These are phyloP conservation scores for Trifolium repens DNA, from an alignment of 306 rosid species.

Conservation along the genomic window DNA sequence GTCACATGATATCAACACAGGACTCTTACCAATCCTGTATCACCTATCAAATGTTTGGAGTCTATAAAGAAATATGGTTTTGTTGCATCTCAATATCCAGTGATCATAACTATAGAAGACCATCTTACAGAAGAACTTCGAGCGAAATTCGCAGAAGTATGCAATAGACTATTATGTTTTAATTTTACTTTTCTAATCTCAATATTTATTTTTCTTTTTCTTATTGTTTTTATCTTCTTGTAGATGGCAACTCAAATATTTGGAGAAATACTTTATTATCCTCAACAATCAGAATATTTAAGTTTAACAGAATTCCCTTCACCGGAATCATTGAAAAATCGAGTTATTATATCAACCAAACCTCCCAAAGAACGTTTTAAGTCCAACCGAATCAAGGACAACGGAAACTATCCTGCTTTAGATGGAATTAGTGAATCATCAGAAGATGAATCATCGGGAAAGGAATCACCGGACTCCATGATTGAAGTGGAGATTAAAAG, in stretches of 20 bases:
- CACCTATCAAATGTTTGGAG: constrained; percentile 69
- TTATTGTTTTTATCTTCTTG: constrained; percentile 23
- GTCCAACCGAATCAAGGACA: constrained; percentile 47
- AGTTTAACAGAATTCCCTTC: constrained; percentile 80
- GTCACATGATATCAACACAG: constrained; percentile 51
- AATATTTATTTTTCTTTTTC: constrained; percentile 5
- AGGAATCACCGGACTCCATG: constrained; percentile 42
- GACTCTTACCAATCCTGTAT: constrained; percentile 87
- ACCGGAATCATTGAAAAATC: constrained; percentile 72
- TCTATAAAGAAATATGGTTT: constrained; percentile 79
- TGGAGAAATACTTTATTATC: constrained; percentile 78
- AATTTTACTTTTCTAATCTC: constrained; percentile 23
- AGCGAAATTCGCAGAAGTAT: constrained; percentile 80
- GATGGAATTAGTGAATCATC: constrained; percentile 68
- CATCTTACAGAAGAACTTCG: constrained; percentile 79
- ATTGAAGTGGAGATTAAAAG: constrained; percentile 50
- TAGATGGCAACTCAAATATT: constrained; percentile 74
- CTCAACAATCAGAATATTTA: constrained; percentile 50
- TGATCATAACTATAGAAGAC: constrained; percentile 91
- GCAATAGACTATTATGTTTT: neutral
- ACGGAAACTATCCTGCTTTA: constrained; percentile 1
- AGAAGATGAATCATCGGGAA: constrained; percentile 57
- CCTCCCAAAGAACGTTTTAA: constrained; percentile 68
- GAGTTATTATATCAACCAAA: constrained; percentile 80
- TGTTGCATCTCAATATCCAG: constrained; percentile 80